phyloP scores from a whole-genome alignment of 2,329 filamentous ascomycete genomes.

The Aureobasidium namibiae region DNA sequence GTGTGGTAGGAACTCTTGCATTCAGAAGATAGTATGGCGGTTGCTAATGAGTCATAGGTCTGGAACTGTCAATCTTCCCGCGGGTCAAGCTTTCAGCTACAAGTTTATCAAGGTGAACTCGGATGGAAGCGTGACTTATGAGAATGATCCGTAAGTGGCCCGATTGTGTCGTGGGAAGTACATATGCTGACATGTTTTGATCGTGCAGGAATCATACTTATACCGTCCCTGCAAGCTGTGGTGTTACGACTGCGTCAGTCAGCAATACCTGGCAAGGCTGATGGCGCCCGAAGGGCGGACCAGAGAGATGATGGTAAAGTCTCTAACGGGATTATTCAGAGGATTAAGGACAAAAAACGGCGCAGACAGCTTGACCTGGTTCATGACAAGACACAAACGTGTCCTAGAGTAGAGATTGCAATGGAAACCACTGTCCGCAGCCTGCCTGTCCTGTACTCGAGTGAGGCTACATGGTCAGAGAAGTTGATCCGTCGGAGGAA shows the following conservation, averaged over 20 bases:
- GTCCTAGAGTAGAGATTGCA: no score
- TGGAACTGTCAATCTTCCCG: slow-evolving; percentile 43
- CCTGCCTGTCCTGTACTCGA: no score
- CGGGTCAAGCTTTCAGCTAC: slow-evolving; percentile 50
- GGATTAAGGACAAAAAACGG: no score
- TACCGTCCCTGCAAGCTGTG: not conserved
- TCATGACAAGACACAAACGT: no score
- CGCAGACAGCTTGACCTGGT: no score
- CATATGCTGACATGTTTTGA: slow-evolving; percentile 18
- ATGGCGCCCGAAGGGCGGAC: not conserved
- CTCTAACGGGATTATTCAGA: no score
- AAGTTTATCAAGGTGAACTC: slow-evolving; percentile 54
- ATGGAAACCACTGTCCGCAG: no score
- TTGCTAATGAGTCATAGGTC: slow-evolving; percentile 43
- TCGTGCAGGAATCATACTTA: not conserved
- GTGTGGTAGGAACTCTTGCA: not conserved
- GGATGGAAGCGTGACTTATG: slow-evolving; percentile 54
- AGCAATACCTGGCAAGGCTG: not conserved
- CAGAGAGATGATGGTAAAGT: not conserved
- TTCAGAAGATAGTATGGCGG: not conserved
- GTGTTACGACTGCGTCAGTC: slow-evolving; percentile 4
- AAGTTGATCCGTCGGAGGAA: no score
- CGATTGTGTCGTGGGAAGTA: slow-evolving; percentile 32
- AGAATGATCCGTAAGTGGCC: slow-evolving; percentile 44
- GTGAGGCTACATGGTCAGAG: no score